Conservation (phyloP, 805 yeast species). For the Suhomyces xylopsoci region DNA sequence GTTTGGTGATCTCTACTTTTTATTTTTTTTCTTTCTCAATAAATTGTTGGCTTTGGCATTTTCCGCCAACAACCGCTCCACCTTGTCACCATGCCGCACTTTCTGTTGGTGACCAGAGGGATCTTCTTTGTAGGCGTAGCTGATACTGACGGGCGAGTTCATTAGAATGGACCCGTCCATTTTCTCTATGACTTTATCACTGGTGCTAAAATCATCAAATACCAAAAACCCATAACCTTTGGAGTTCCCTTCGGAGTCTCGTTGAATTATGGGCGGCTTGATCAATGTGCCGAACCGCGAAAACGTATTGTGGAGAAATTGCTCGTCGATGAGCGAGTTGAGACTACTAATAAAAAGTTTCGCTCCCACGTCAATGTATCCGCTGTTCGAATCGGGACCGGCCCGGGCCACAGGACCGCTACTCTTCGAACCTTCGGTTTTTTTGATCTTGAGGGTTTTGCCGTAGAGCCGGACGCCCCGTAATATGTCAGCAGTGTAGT, state of each 20-base stretch:
- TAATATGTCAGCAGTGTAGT: constrained; percentile 61
- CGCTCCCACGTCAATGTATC: constrained; percentile 47
- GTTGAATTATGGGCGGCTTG: constrained; percentile 46
- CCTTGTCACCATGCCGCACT: constrained; percentile 69
- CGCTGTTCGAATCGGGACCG: constrained; percentile 8
- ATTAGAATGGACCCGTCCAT: constrained; percentile 68
- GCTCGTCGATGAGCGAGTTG: constrained; percentile 63
- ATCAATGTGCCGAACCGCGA: constrained; percentile 64
- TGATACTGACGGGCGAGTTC: constrained; percentile 59
- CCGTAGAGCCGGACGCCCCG: constrained; percentile 62
- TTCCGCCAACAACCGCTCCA: constrained; percentile 68
- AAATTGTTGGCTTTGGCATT: constrained; percentile 50
- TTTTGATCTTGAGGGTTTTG: constrained; percentile 56
- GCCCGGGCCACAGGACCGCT: constrained; percentile 2
- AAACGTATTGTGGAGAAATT: constrained; percentile 55
- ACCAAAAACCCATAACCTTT: constrained; percentile 67
- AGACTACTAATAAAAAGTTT: constrained; percentile 56
- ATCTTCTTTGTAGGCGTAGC: constrained; percentile 70
- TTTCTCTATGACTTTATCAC: constrained; percentile 68
- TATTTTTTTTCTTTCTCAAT: background rate
- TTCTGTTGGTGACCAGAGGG: constrained; percentile 39
- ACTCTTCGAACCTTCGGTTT: constrained; percentile 31
- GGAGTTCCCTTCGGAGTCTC: constrained; percentile 48
- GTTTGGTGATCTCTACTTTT: no score
- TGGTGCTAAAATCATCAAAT: constrained; percentile 59